Percentiles rank a stretch among this genome's conserved stretches.
Evolutionary conservation across 345 rosid species (phyloP).

Genomic region (Kernera saxatilis): DNA sequence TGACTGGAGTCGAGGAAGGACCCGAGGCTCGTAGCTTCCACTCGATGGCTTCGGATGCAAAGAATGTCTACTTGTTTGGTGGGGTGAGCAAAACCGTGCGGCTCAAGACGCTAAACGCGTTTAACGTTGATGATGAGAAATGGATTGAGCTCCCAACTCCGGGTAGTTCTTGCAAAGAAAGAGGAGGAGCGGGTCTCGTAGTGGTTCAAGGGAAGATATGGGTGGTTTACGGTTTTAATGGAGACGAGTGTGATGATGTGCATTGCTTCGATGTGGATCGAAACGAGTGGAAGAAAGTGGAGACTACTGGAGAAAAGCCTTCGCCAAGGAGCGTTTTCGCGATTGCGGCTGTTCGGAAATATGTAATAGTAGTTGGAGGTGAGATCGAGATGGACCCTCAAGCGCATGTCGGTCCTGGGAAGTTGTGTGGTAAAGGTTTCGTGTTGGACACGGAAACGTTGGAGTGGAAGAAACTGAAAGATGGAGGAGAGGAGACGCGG

Average conservation of each 20-base stretch:
- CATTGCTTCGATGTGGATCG: conserved; percentile 12
- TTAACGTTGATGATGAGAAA: not conserved
- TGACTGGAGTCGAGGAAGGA: not conserved
- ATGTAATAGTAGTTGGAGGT: conserved; percentile 19
- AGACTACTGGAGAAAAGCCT: conserved; percentile 15
- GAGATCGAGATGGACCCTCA: not conserved
- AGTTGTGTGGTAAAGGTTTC: not conserved
- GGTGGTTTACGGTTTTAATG: conserved; percentile 16
- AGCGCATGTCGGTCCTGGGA: conserved; percentile 12
- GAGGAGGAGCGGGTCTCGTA: conserved; percentile 15
- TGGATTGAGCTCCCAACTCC: conserved; percentile 16
- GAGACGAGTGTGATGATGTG: not conserved
- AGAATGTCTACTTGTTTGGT: conserved; percentile 6
- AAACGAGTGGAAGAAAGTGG: not conserved
- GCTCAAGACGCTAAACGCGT: not conserved
- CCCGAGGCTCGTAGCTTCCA: conserved; percentile 14
- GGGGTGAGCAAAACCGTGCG: conserved; percentile 3
- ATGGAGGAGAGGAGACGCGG: not conserved
- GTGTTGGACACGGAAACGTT: conserved; percentile 15
- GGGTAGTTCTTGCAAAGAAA: conserved; percentile 1
- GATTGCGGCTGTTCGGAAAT: not conserved
- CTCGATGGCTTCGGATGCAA: conserved; percentile 10
- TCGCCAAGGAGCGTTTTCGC: conserved; percentile 7
- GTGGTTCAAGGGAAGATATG: conserved; percentile 5
- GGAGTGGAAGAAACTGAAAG: conserved; percentile 2